Evolutionary conservation across 1,139 yeast genomes (phyloP).

Genomic region (Yamadazyma buinensis): DNA sequence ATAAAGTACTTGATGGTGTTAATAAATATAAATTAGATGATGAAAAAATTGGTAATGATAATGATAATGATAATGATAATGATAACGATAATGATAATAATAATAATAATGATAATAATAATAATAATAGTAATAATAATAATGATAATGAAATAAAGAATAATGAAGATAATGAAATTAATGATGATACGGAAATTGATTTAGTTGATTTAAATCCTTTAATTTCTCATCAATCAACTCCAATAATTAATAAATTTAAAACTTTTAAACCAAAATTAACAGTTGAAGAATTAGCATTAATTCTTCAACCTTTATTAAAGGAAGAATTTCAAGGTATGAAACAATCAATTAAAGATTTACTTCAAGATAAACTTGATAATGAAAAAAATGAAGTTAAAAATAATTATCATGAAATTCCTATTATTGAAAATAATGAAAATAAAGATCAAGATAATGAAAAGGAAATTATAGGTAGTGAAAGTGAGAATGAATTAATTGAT

Average conservation of each 20-base stretch:
- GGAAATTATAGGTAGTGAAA: not conserved
- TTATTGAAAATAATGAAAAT: not conserved
- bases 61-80: conserved; percentile 1
- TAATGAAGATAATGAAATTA: not conserved
- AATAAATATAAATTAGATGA: not conserved
- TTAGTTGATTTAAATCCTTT: conserved; percentile 8
- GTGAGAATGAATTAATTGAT: conserved; percentile 2
- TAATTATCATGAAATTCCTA: not conserved
- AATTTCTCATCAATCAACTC: conserved; percentile 32
- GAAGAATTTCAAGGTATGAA: conserved; percentile 16
- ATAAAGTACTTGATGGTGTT: too few relatives aligned
- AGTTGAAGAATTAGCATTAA: conserved; percentile 11
- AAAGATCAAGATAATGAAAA: not conserved
- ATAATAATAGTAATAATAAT: conserved; percentile 1
- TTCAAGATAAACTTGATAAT: not conserved
- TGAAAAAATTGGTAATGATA: not conserved
- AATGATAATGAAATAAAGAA: not conserved
- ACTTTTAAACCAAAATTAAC: conserved; percentile 4
- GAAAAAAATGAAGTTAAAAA: not conserved
- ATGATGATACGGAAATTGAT: conserved; percentile 10
- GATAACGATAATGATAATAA: conserved; percentile 1
- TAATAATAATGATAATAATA: conserved; percentile 1
- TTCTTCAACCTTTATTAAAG: conserved; percentile 15
- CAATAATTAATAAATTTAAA: conserved; percentile 14
- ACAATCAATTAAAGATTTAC: conserved; percentile 7